Evolutionary conservation across 2,329 filamentous ascomycete genomes (phyloP).

Genomic region (Diplocarpon mali): DNA sequence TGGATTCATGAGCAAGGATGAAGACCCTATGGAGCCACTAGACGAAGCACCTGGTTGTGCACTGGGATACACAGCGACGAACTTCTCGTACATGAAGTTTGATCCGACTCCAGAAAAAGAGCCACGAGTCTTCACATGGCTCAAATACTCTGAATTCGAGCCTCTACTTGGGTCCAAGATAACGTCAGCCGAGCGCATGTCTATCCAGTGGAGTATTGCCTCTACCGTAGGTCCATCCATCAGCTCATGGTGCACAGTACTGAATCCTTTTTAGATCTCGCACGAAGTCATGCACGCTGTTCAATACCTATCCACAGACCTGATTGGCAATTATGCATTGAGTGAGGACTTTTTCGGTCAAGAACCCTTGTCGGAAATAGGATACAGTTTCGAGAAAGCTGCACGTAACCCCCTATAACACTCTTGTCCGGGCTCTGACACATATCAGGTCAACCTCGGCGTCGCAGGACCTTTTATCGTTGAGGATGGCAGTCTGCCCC

Average conservation of each 20-base stretch:
- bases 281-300: slow-evolving; percentile 14
- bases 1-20: slow-evolving; percentile 8
- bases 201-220: slow-evolving; percentile 10
- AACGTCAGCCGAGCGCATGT: slow-evolving; percentile 9
- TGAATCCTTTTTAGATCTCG: not conserved
- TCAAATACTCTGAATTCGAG: slow-evolving; percentile 1
- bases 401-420: slow-evolving; percentile 4
- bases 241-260: not conserved
- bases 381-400: slow-evolving; percentile 12
- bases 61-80: slow-evolving; percentile 2
- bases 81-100: slow-evolving; percentile 5
- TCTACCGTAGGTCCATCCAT: slow-evolving; percentile 4
- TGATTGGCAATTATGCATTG: not conserved
- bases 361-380: slow-evolving; percentile 12
- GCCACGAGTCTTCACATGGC: slow-evolving; percentile 7
- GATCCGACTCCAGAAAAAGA: not conserved
- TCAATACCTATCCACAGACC: not conserved
- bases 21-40: slow-evolving; percentile 5
- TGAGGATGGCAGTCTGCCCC: not conserved
- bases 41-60: not conserved
- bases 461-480: not conserved
- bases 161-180: slow-evolving; percentile 9
- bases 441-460: slow-evolving; percentile 1
- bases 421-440: not conserved
- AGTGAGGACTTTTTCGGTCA: slow-evolving; percentile 11